Base-by-base conservation (phyloP, 257 asterid genomes). In the Rauvolfia tetraphylla region DNA sequence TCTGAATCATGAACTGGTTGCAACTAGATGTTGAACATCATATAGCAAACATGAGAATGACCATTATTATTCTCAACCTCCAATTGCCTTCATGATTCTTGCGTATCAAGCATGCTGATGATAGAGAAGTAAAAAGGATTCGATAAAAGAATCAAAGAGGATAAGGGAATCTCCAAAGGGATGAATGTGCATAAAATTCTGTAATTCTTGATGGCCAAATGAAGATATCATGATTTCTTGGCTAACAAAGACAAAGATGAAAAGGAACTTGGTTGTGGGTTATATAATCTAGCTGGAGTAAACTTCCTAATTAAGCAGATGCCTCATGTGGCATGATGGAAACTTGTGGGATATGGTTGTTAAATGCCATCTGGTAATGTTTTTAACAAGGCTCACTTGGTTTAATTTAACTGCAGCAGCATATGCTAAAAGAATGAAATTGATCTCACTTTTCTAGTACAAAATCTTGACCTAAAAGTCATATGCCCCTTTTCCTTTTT, bases 381-480 rank as follows among this genome's bases (percentile, higher is more conserved):
- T 29, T 49, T 12, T 53, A 23, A 73, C 34, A 22, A 4, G 67
- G 33, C 27, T 48, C 27, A 27, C 74, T 48, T 20, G 31, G 65
- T 53, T 12, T 49, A 13, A 4, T 29, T 31, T 51, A 12, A 57
- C 17, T 34, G 41, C n/a, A 72, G 61, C 49, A 73, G 5, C 25
- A 73, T 56, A 36, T 73, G 67, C 68, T n/a, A 54, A 72, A 53
- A 36, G 54, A 12, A n/a, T 4, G 56, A n/a, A 44, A 77, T 29
- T 69, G 9, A 29, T 27, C 5, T 68, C 42, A 69, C 29, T 20
- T 69, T 56, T 67, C 11, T 36, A 25, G 29, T 31, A 1, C 33
- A 58, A 58, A 58, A n/a, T 2, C 0, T 49, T 46, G 34, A 3
- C 13, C 7, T 3, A 38, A 10, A 68, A 25, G 58, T 53, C 22